Evolutionary conservation across 2,329 filamentous ascomycete genomes (phyloP).

Genomic region (Fusarium coffeatum): DNA sequence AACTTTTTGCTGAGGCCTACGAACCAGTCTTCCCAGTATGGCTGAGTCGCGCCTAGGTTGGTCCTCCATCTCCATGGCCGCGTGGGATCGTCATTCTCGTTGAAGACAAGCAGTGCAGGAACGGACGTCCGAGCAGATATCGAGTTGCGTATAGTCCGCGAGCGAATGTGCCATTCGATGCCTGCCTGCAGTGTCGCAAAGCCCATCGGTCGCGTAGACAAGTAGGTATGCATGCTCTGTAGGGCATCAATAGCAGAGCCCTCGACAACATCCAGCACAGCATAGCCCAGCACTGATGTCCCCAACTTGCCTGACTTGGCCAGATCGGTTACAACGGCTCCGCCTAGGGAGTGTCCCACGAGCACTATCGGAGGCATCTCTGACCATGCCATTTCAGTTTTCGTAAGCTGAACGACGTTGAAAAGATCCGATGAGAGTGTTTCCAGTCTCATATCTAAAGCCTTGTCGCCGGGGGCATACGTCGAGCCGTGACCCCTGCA

Average conservation of each 20-base stretch:
- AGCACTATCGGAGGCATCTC: constrained; percentile 80
- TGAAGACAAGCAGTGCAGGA: constrained; percentile 75
- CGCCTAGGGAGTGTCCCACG: constrained; percentile 92
- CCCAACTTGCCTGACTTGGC: constrained; percentile 76
- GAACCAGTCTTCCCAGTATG: constrained; percentile 97
- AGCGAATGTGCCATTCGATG: constrained; percentile 94
- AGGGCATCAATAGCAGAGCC: constrained; percentile 95
- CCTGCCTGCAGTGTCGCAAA: constrained; percentile 83
- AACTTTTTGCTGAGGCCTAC: constrained; percentile 89
- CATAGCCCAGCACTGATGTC: constrained; percentile 80
- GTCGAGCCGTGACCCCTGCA: constrained; percentile 88
- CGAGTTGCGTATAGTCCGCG: constrained; percentile 85
- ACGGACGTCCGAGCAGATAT: constrained; percentile 89
- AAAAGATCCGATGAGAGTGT: constrained; percentile 80
- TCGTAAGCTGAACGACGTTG: constrained; percentile 74
- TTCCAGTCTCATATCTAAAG: constrained; percentile 75
- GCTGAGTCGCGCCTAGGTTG: constrained; percentile 82
- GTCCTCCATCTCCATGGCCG: constrained; percentile 86
- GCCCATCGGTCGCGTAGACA: constrained; percentile 80
- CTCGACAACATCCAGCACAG: constrained; percentile 94
- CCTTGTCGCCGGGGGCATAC: constrained; percentile 55
- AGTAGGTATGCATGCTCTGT: constrained; percentile 92
- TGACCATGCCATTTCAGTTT: constrained; percentile 76
- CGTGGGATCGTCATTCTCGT: constrained; percentile 52
- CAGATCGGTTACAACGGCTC: constrained; percentile 88